Percentiles rank a stretch among this genome's conserved stretches.
Conservation (phyloP, 768 basidiomycete species). For the Gyrodon lividus region DNA sequence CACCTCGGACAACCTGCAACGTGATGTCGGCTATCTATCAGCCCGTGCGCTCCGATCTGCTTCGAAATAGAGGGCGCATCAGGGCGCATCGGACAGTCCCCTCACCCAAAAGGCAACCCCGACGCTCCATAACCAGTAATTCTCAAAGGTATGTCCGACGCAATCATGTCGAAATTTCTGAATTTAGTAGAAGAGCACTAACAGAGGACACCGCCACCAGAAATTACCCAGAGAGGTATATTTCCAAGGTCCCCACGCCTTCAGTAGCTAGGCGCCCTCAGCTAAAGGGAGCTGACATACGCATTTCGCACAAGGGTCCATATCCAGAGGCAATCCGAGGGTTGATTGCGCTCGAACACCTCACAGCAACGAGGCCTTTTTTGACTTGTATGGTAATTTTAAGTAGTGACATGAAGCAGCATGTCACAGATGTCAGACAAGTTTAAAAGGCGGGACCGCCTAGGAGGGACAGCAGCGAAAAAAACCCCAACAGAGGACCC, state of each 20-base stretch:
- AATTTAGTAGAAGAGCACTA: constrained; percentile 10
- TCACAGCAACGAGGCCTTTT: constrained; percentile 19
- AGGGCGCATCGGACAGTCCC: background rate
- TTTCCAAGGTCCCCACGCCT: constrained; percentile 3
- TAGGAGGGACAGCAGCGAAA: constrained; percentile 5
- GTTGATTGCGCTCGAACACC: constrained; percentile 9
- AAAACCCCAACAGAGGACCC: constrained; percentile 10
- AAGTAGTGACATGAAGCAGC: constrained; percentile 14
- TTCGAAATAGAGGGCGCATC: no score
- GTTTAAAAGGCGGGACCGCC: constrained; percentile 30
- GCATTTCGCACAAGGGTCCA: constrained; percentile 28
- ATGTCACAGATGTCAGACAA: constrained; percentile 10
- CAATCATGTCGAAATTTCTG: constrained; percentile 23
- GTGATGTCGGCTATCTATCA: background rate
- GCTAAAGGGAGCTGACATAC: constrained; percentile 29
- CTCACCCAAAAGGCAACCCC: constrained; percentile 3
- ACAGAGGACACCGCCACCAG: constrained; percentile 18
- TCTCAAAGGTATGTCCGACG: constrained; percentile 9
- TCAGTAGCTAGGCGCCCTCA: background rate
- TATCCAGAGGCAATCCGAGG: constrained; percentile 26
- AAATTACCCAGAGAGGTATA: constrained; percentile 26
- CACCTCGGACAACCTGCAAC: background rate
- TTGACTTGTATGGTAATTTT: constrained; percentile 30
- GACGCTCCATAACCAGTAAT: constrained; percentile 22
- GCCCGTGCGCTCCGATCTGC: background rate